phyloP scores from a whole-genome alignment of 2,329 filamentous ascomycete genomes.

The Colletotrichum tropicale region DNA sequence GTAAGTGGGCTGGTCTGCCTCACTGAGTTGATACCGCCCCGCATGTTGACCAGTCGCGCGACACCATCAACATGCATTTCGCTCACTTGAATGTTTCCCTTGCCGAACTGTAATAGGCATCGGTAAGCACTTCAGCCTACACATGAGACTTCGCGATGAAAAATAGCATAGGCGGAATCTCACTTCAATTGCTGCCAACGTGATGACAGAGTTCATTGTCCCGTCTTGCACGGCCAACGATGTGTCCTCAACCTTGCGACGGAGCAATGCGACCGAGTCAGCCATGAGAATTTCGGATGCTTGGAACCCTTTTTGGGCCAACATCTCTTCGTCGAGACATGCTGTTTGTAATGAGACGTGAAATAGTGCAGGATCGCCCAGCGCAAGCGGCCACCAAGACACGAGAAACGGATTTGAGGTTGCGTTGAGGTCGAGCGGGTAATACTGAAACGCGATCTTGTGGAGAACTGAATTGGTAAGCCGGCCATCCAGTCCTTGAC shows the following conservation, averaged over 20 bases:
- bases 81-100: slow-evolving; percentile 49
- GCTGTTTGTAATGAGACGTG: slow-evolving; percentile 65
- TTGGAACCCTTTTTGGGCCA: slow-evolving; percentile 56
- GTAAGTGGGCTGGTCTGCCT: slow-evolving; percentile 55
- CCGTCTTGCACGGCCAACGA: slow-evolving; percentile 55
- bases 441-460: slow-evolving; percentile 65
- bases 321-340: slow-evolving; percentile 57
- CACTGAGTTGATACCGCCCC: slow-evolving; percentile 55
- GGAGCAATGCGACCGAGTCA: slow-evolving; percentile 57
- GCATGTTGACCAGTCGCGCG: slow-evolving; percentile 50
- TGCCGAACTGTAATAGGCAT: slow-evolving; percentile 46
- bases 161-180: neutral
- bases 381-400: slow-evolving; percentile 64
- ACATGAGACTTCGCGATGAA: neutral
- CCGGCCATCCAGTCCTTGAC: neutral
- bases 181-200: slow-evolving; percentile 62
- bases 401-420: slow-evolving; percentile 61
- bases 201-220: slow-evolving; percentile 62
- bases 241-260: slow-evolving; percentile 51
- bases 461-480: slow-evolving; percentile 47
- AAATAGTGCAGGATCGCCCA: slow-evolving; percentile 60
- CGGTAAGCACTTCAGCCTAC: neutral
- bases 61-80: slow-evolving; percentile 55
- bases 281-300: slow-evolving; percentile 61
- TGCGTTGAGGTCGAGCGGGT: slow-evolving; percentile 58